Base-by-base conservation (phyloP, 1,139 yeast species). In the Yamadazyma taylorii region DNA sequence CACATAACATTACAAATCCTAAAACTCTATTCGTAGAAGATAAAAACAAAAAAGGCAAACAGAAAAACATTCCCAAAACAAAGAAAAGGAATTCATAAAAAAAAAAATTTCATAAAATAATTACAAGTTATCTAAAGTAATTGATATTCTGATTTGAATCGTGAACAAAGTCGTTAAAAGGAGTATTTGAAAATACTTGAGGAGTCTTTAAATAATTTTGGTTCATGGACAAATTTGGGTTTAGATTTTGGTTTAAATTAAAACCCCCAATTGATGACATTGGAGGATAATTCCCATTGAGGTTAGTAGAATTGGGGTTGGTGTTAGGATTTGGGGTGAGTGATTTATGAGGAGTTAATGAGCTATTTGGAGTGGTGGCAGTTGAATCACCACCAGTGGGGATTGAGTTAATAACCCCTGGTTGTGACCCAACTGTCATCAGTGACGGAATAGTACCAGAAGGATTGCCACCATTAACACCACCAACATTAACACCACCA, bases 141-240 rank as follows among this genome's bases (percentile, higher is more conserved):
- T 40, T 39, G 24, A 40, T 22, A 27, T 43, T 33, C 42, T 41
- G 50, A 36, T 42, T 46, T 35, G 48, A 33, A 38, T 47, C 46
- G 28, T 41, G 45, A 37, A 46, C 34, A 27, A 40, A 43, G 34
- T 48, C 52, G 41, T 47, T 45, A 41, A 35, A 41, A 24, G 52
- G 52, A 49, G 50, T 52, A 47, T 48, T 48, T 45, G 52, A 48
- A 40, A 48, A 48, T 17, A 48, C 43, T 40, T 48, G 52, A 4
- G 52, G 52, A 35, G 48, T 41, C 32, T 46, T 48, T 40, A 47
- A 42, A 31, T 32, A 38, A 30, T 36, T 34, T 28, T 36, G 43
- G 34, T 41, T 41, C 43, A 35, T 15, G 23, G 30, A 33, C 30
- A 26, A 11, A 14, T 24, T 26, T 15, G 13, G 6, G 30, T 40